Evolutionary conservation across 2,329 filamentous ascomycete species (phyloP).

Genomic region (Microcyclospora tardicrescens): DNA sequence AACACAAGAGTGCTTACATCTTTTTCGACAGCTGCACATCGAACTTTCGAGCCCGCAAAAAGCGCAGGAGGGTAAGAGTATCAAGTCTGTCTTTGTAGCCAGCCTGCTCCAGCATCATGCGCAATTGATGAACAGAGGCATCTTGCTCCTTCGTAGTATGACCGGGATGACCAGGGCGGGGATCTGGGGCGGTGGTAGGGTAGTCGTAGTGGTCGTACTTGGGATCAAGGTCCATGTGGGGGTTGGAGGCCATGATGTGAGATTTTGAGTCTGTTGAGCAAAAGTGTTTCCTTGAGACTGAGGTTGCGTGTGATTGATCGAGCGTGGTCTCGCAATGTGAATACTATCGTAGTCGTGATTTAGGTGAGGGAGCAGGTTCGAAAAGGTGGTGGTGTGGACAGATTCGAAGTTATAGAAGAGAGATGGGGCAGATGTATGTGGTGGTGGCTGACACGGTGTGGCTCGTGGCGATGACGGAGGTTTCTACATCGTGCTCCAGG

Average conservation of each 20-base stretch:
- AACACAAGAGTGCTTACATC: conserved; percentile 51
- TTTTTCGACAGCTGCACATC: conserved; percentile 70
- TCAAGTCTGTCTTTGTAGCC: conserved; percentile 78
- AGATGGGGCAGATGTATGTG: no score
- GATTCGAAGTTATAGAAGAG: no score
- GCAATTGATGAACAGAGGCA: conserved; percentile 76
- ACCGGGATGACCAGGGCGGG: conserved; percentile 69
- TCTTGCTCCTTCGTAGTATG: conserved; percentile 77
- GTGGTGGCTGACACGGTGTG: no score
- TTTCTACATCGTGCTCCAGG: no score
- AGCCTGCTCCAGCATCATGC: conserved; percentile 68
- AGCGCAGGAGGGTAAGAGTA: conserved; percentile 71
- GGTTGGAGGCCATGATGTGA: conserved; percentile 18
- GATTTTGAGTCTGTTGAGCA: background rate
- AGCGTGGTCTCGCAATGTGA: no score
- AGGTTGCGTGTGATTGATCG: no score
- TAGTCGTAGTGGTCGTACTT: conserved; percentile 97
- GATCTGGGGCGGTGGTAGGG: conserved; percentile 61
- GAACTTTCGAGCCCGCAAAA: conserved; percentile 83
- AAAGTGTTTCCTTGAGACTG: no score
- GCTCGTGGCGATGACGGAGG: no score
- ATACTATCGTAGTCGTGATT: no score
- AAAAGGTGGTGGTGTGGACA: no score
- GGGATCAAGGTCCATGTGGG: conserved; percentile 49
- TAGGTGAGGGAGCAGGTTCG: no score